Conservation (phyloP, 2,329 filamentous ascomycete species). For the Didymella exigua region DNA sequence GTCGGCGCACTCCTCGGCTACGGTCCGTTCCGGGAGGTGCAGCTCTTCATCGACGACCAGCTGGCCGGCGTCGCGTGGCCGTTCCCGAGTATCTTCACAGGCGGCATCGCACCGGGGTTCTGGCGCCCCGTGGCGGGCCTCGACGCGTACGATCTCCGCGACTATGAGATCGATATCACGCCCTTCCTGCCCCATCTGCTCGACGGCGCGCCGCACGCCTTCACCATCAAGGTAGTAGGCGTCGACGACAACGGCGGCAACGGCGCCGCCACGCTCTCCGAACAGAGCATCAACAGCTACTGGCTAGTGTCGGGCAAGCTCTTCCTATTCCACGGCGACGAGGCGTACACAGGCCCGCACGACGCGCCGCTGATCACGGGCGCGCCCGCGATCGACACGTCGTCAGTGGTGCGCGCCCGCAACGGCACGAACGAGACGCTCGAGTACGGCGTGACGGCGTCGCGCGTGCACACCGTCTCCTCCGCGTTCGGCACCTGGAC, state of each 20-base stretch:
- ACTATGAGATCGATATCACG: neutral
- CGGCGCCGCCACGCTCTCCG: neutral
- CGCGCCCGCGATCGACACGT: neutral
- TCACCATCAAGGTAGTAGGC: neutral
- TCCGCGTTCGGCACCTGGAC: conserved; percentile 2
- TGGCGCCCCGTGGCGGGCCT: neutral
- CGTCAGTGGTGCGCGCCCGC: neutral
- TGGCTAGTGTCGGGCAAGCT: conserved; percentile 7
- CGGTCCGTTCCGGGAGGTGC: neutral
- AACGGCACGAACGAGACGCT: conserved; percentile 9
- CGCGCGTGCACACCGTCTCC: neutral
- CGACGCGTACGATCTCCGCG: neutral
- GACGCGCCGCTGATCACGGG: neutral
- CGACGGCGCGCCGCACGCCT: neutral
- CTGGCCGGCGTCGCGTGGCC: neutral
- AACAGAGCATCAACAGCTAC: conserved; percentile 8
- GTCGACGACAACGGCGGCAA: neutral
- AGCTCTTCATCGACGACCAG: neutral
- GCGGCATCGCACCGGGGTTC: neutral
- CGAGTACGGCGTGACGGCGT: neutral
- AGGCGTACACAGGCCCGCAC: conserved; percentile 2
- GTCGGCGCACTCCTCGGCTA: neutral
- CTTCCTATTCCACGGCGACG: conserved; percentile 1
- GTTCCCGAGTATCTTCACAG: neutral
- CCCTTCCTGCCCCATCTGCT: neutral